These are phyloP conservation scores for Punica granatum DNA, from an alignment of 345 rosid genomes.

Conservation along the genomic window DNA sequence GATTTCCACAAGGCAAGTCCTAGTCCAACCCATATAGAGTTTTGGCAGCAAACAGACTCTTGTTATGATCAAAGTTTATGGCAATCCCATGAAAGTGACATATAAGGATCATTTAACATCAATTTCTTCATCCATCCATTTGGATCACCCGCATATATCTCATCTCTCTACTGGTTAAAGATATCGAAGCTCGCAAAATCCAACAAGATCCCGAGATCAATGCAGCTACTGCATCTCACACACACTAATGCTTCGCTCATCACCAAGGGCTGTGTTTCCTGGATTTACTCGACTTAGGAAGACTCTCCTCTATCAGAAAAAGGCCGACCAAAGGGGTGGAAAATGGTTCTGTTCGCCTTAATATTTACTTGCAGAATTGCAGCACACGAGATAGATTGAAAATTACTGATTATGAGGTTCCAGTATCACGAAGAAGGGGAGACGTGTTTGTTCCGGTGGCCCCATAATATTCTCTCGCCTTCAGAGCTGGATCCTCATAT, in stretches of 20 bases:
- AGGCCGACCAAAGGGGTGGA: not conserved
- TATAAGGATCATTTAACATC: no score
- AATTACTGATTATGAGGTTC: constrained; percentile 14
- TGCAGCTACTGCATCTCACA: no score
- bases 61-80: no score
- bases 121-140: no score
- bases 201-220: not conserved
- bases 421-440: constrained; percentile 41
- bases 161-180: no score
- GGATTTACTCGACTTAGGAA: not conserved
- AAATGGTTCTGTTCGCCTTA: not conserved
- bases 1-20: no score
- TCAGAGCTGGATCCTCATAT: constrained; percentile 67
- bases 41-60: no score
- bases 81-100: no score
- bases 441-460: constrained; percentile 25
- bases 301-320: not conserved
- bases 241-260: no score
- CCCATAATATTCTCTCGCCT: constrained; percentile 30
- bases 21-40: no score
- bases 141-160: no score
- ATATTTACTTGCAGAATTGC: not conserved
- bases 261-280: not conserved
- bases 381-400: not conserved
- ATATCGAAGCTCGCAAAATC: not conserved